phyloP scores from a whole-genome alignment of 352 stramenopile genomes.

The Blastocystis sp. region DNA sequence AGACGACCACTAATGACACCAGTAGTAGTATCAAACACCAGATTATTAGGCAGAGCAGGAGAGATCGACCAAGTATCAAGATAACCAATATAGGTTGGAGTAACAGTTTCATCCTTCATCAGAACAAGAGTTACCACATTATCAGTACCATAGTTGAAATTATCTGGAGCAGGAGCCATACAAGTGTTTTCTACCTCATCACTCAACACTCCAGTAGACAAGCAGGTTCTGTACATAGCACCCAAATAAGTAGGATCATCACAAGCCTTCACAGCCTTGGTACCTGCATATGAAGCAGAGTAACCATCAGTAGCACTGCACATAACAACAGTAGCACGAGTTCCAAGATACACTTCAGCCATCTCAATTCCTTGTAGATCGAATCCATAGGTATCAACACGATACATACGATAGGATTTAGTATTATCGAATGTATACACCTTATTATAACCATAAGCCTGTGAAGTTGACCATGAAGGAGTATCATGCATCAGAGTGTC shows the following conservation, averaged over 20 bases:
- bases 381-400: neutral
- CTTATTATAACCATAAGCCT: neutral
- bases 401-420: neutral
- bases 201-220: neutral
- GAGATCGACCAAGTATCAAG: neutral
- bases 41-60: neutral
- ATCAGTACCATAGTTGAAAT: neutral
- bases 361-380: neutral
- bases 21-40: neutral
- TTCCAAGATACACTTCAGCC: slow-evolving; percentile 1
- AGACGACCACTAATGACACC: neutral
- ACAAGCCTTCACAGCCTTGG: neutral
- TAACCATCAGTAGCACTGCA: neutral
- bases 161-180: neutral
- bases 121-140: neutral
- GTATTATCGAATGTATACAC: neutral
- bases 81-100: neutral
- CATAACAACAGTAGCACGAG: neutral
- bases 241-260: neutral
- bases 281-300: neutral
- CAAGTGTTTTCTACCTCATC: neutral
- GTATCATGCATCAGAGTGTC: neutral
- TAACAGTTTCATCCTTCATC: neutral
- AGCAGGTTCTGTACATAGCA: neutral
- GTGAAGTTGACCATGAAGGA: neutral